These are phyloP conservation scores for Funneliformis geosporum DNA, from an alignment of 192 early-diverging fungal genomes.

Conservation along the genomic window DNA sequence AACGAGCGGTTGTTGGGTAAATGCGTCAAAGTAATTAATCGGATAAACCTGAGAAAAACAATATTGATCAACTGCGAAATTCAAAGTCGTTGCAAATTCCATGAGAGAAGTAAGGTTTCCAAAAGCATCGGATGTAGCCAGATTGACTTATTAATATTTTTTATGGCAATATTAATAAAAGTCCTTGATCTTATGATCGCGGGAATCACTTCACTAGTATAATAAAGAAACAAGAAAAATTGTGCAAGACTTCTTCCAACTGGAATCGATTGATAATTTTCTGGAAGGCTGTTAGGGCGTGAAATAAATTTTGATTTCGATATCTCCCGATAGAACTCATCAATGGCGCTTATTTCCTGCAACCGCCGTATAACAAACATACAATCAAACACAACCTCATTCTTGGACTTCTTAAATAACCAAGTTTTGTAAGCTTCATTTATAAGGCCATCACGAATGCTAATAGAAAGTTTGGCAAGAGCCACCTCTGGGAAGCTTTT, in stretches of 20 bases:
- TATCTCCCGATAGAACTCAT: neutral
- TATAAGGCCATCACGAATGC: neutral
- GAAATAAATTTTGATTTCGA: too few species aligned
- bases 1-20: too few species aligned
- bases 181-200: neutral
- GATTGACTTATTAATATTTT: neutral
- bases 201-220: neutral
- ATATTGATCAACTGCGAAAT: neutral
- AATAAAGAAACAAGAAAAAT: neutral
- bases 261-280: neutral
- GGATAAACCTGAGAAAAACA: constrained; percentile 8
- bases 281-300: neutral
- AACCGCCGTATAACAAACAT: constrained; percentile 13
- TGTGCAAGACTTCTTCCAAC: neutral
- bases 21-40: constrained; percentile 1
- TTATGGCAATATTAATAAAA: constrained; percentile 20
- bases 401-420: constrained; percentile 14
- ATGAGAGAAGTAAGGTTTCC: constrained; percentile 20
- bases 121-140: neutral
- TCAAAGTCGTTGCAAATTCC: constrained; percentile 3
- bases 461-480: neutral
- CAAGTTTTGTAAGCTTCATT: neutral
- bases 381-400: constrained; percentile 36
- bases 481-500: neutral
- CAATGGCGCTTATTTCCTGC: neutral